Conservation (phyloP, 805 yeast genomes). For the Candida ulmi region DNA sequence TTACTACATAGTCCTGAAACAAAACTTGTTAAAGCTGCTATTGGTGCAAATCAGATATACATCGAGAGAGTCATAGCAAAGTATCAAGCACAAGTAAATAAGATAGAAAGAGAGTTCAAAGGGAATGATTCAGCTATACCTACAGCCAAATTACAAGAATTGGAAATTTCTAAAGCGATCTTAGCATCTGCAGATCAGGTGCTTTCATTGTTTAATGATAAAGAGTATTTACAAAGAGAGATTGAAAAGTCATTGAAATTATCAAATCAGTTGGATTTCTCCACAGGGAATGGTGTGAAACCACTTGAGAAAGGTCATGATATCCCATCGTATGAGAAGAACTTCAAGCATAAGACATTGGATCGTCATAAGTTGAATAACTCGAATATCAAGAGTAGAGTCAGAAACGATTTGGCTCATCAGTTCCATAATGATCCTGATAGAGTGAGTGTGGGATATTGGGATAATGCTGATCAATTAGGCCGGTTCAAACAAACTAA, state of each 20-base stretch:
- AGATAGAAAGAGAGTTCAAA: constrained; percentile 20
- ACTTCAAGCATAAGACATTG: constrained; percentile 8
- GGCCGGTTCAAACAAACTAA: neutral
- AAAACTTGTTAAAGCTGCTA: neutral
- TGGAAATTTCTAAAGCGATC: constrained; percentile 9
- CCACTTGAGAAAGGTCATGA: constrained; percentile 1
- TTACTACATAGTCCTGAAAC: constrained; percentile 24
- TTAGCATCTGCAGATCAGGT: constrained; percentile 2
- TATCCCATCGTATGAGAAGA: constrained; percentile 6
- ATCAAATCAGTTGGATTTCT: neutral
- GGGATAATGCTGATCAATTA: neutral
- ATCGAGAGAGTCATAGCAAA: neutral
- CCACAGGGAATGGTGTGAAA: constrained; percentile 5
- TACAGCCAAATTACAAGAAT: constrained; percentile 3
- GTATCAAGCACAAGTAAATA: constrained; percentile 1
- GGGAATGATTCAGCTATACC: constrained; percentile 7
- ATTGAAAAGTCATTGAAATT: constrained; percentile 6
- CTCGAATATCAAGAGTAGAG: constrained; percentile 13
- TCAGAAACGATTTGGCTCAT: constrained; percentile 10
- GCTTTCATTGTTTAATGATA: constrained; percentile 4
- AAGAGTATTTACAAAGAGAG: constrained; percentile 3
- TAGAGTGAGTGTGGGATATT: neutral
- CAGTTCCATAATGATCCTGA: neutral
- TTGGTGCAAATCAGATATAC: neutral
- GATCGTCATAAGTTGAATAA: constrained; percentile 10